Conservation (phyloP, 352 stramenopile genomes). For the Peronospora tabacina region DNA sequence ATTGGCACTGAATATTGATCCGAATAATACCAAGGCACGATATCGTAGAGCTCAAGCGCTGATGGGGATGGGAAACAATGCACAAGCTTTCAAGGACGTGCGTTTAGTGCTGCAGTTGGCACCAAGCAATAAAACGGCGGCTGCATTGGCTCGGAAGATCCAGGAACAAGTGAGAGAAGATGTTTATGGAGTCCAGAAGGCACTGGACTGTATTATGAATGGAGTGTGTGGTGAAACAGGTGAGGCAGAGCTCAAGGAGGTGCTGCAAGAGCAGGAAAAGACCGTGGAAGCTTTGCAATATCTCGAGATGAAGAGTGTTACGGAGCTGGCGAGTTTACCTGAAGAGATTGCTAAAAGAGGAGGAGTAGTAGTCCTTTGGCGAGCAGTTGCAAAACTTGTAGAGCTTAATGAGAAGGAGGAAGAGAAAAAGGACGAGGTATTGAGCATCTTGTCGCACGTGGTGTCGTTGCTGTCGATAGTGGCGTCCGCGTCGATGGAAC, state of each 20-base stretch:
- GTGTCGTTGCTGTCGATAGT: constrained; percentile 47
- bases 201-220: constrained; percentile 44
- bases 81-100: constrained; percentile 63
- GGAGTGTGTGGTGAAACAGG: constrained; percentile 21
- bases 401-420: constrained; percentile 17
- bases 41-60: constrained; percentile 72
- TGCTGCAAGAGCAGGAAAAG: constrained; percentile 34
- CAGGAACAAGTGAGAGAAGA: constrained; percentile 67
- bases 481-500: constrained; percentile 45
- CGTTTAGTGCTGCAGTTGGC: constrained; percentile 63
- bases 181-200: constrained; percentile 72
- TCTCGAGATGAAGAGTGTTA: constrained; percentile 66
- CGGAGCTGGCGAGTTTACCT: constrained; percentile 44
- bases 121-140: constrained; percentile 65
- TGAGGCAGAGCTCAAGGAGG: constrained; percentile 5
- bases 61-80: constrained; percentile 56
- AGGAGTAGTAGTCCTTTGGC: constrained; percentile 52
- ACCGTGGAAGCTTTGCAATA: constrained; percentile 61
- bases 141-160: constrained; percentile 63
- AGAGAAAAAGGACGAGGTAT: constrained; percentile 10
- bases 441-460: constrained; percentile 39
- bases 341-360: constrained; percentile 49
- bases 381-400: constrained; percentile 29
- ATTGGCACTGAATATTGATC: constrained; percentile 35
- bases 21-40: constrained; percentile 65